Evolutionary conservation across 805 yeast species (phyloP).

Genomic region (Candida germanica): DNA sequence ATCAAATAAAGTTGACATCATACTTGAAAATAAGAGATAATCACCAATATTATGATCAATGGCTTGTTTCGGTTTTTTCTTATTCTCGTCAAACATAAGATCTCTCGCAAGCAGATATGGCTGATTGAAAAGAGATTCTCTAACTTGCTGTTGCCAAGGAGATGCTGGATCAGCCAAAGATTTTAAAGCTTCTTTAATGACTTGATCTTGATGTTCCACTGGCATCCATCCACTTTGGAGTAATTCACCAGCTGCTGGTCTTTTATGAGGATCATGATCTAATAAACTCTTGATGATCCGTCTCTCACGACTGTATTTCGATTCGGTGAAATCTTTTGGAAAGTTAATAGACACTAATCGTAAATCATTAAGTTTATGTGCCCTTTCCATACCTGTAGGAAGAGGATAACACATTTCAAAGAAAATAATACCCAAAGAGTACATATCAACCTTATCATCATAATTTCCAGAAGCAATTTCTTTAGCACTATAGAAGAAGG

Average conservation of each 20-base stretch:
- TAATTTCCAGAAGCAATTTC: conserved; percentile 83
- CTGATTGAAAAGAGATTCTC: conserved; percentile 80
- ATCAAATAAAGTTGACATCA: conserved; percentile 55
- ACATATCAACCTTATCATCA: conserved; percentile 93
- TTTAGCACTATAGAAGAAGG: conserved; percentile 87
- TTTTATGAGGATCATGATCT: conserved; percentile 70
- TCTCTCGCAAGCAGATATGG: conserved; percentile 84
- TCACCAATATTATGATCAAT: conserved; percentile 35
- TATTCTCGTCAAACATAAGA: conserved; percentile 66
- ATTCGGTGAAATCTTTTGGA: conserved; percentile 62
- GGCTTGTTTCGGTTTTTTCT: conserved; percentile 21
- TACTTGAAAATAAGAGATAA: conserved; percentile 55
- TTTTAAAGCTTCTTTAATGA: conserved; percentile 82
- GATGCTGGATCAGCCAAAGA: conserved; percentile 87
- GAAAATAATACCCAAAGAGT: conserved; percentile 89
- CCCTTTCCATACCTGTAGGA: conserved; percentile 93
- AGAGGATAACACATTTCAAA: conserved; percentile 90
- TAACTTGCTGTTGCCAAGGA: conserved; percentile 91
- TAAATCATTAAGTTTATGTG: conserved; percentile 61
- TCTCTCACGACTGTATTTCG: conserved; percentile 55
- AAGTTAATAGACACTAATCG: conserved; percentile 60
- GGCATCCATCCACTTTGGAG: conserved; percentile 82
- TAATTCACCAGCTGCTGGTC: conserved; percentile 79
- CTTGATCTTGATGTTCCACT: conserved; percentile 84
- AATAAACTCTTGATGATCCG: conserved; percentile 64